Base-by-base conservation (phyloP, 805 yeast species). In the Candida corydali region DNA sequence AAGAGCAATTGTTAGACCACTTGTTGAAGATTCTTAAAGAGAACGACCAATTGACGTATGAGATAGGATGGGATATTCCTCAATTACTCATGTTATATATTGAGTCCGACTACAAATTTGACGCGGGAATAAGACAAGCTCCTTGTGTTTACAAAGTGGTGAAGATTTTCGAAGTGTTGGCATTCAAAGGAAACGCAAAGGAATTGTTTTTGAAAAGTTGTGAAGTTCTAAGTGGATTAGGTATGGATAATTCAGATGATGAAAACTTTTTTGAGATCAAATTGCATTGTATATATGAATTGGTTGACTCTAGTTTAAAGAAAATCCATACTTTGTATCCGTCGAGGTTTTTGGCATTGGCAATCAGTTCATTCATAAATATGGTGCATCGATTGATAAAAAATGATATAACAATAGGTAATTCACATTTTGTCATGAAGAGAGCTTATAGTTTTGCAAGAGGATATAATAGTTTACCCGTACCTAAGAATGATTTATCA, bases 1-100 rank as follows among this genome's bases (percentile, higher is more conserved):
- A 76, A 37, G 65, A 61, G 2, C 38, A 45, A 34, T 52, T 85
- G n/a, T 56, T 87, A 32, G 58, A 52, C 0, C 59, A 63, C 3
- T 45, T 88, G 10, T 46, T 58, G 8, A 63, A 59, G 0, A 61
- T 78, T 0, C 56, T 86, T 22, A 28, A 36, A 3, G 57, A 52
- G 0, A 55, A 82, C 51, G 64, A 69, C 12, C 70, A 69, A 8
- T 57, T 86, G 20, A 65, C 79, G 0, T 67, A 72, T 29, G 83
- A 81, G 46, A 77, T 88, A 42, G 95, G 95, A 2, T 89, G 97
- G 97, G 97, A 89, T 56, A 53, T 89, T n/a, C 96, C 96, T 1
- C 72, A 70, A 22, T 59, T 85, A 34, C 46, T 89, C 5, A 50
- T 86, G 30, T 66, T 68, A 8, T 84, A 71, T 53, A 53, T 82